These are phyloP conservation scores for Pseudocohnilembus persalinus DNA, from an alignment of 169 alveolate species.

Conservation along the genomic window DNA sequence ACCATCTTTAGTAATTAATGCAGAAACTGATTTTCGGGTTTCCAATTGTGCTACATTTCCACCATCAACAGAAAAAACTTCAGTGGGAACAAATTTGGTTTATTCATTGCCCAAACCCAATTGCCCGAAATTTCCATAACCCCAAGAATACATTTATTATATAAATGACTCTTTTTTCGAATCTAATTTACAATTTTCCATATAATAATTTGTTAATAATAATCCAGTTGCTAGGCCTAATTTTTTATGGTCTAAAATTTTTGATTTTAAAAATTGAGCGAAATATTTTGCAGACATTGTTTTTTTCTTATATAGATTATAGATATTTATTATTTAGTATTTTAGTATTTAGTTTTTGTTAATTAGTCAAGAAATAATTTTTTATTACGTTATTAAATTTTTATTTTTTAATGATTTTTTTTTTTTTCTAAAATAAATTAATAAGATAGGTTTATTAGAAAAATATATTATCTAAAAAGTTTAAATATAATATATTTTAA, in stretches of 20 bases:
- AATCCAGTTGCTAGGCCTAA: not conserved
- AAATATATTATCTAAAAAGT: no score
- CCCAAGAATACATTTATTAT: not conserved
- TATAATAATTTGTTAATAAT: no score
- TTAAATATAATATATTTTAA: no score
- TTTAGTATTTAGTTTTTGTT: no score
- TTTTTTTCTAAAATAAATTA: no score
- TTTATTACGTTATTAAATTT: not conserved
- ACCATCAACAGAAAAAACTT: not conserved
- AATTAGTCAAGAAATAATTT: not conserved
- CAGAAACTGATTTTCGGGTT: not conserved
- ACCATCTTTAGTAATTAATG: not conserved
- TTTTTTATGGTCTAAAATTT: not conserved
- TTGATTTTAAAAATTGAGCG: not conserved
- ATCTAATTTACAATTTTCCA: not conserved
- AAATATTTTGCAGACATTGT: no score
- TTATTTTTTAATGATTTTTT: no score
- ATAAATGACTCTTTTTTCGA: not conserved
- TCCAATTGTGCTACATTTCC: not conserved
- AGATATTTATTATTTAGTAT: no score
- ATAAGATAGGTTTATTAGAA: no score
- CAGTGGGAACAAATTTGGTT: not conserved
- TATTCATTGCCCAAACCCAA: not conserved
- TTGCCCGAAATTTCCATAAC: not conserved
- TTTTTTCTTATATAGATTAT: not conserved